A percentile compares a stretch with the other conserved stretches of the same genome.
Evolutionary conservation across 148 eudicot species (phyloP).

Genomic region (Chenopodium quinoa): DNA sequence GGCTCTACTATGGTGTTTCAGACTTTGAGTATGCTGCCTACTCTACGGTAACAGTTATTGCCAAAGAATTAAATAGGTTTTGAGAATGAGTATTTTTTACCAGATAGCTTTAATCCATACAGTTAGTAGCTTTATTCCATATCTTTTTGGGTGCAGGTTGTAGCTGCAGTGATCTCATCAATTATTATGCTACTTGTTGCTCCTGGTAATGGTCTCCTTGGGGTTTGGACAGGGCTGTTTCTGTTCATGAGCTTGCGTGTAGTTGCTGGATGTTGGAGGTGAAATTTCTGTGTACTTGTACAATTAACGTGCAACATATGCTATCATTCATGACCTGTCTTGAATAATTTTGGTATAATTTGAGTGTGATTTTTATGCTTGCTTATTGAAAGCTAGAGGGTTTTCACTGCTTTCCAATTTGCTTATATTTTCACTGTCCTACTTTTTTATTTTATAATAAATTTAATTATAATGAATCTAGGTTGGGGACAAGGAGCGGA

Average conservation of each 20-base stretch:
- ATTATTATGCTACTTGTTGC: constrained; percentile 56
- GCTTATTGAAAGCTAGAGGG: background rate
- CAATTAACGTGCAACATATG: background rate
- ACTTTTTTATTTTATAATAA: background rate
- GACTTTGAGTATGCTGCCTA: constrained; percentile 91
- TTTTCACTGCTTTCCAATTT: background rate
- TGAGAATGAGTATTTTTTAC: background rate
- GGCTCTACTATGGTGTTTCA: constrained; percentile 92
- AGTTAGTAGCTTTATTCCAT: background rate
- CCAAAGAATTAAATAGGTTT: background rate
- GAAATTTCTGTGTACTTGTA: constrained; percentile 11
- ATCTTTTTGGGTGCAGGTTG: constrained; percentile 43
- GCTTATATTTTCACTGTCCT: background rate
- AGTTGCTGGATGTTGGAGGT: constrained; percentile 87
- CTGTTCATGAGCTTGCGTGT: constrained; percentile 90
- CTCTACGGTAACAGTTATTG: constrained; percentile 59
- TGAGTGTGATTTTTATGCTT: background rate
- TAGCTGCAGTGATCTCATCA: constrained; percentile 62
- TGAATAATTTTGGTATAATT: background rate
- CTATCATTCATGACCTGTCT: background rate
- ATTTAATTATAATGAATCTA: constrained; percentile 18
- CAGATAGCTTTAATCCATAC: background rate
- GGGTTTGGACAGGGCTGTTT: constrained; percentile 84
- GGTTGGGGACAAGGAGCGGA: constrained; percentile 65
- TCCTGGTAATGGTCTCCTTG: constrained; percentile 73